Evolutionary conservation across 495 filamentous ascomycete species (phyloP), one percentile per base, ranked within the genome.

Genomic region (Aspergillus indologenus): DNA sequence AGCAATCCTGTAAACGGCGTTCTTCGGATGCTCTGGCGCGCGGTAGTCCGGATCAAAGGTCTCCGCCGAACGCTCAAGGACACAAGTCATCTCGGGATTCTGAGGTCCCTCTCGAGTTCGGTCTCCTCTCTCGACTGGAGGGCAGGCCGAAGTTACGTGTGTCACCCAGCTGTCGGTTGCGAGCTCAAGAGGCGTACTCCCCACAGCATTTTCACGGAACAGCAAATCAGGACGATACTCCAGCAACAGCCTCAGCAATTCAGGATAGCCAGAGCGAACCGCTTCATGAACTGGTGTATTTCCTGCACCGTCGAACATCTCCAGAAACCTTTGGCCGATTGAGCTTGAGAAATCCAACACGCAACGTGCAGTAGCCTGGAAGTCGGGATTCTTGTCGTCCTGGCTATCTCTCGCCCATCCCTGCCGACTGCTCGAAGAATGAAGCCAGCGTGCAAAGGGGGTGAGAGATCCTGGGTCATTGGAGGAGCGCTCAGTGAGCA

Each of bases 141-240:
- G 67, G n/a, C 34, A 40, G 5, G 54, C 34, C 3, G 50, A 53
- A 0, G 69, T 71, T 0, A 40, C 71, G 7, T 72, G 48, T 9
- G 71, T 63, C 19, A 84, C 63, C 71, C 80, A 83, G 2, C 69
- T 62, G 53, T 84, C 82, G 31, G 80, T 76, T 1, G 85, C 83
- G 43, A 90, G 76, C 55, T 92, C 88, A 20, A 78, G 69, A 0
- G 88, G 84, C 2, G 88, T 92, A 12, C 78, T 79, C 12, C 88
- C 89, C 0, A 85, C 87, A 0, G 87, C 79, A 62, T 89, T 91
- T 62, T 91, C 89, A 40, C 83, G 79, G 63, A 81, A 77, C 0
- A 90, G 68, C 0, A 90, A 73, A 40, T 75, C 76, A 1, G 84
- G 82, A 15, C 83, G 78, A 29, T 75, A 73, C 14, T 81, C 73